A percentile compares a stretch with the other conserved stretches of the same genome.
Conservation (phyloP, 768 basidiomycete genomes). For the Termitomyces sp. region DNA sequence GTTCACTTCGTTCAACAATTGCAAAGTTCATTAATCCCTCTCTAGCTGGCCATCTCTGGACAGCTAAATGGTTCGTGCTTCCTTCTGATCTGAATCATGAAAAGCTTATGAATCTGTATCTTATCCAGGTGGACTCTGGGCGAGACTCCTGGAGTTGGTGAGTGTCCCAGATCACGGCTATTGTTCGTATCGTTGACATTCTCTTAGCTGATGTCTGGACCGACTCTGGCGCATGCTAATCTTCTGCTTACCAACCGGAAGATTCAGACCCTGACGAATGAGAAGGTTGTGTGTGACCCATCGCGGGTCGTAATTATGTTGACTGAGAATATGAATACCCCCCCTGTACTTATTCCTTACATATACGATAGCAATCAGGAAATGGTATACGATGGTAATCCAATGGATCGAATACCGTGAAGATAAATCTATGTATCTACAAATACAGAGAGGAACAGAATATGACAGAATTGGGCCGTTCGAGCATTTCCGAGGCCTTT, state of each 20-base stretch:
- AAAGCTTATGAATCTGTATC: not conserved
- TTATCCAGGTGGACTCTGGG: conserved; percentile 44
- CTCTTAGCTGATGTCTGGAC: conserved; percentile 49
- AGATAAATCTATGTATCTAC: conserved; percentile 23
- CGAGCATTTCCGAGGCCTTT: conserved; percentile 87
- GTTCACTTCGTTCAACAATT: not conserved
- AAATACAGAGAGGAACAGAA: conserved; percentile 86
- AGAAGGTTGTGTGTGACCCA: not conserved
- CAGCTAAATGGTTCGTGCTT: conserved; percentile 40
- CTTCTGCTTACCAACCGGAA: not conserved
- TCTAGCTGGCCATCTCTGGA: conserved; percentile 49
- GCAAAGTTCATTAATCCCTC: not conserved
- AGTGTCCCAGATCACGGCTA: conserved; percentile 13
- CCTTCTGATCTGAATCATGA: not conserved
- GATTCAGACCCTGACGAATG: not conserved
- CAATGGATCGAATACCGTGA: not conserved
- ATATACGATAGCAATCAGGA: not conserved
- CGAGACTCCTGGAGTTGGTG: conserved; percentile 51
- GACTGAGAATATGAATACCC: not conserved
- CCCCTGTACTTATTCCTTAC: not conserved
- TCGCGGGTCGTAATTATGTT: not conserved
- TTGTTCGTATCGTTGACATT: not conserved
- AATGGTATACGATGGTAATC: not conserved
- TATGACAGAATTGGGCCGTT: conserved; percentile 90
- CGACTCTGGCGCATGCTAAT: conserved; percentile 40